Evolutionary conservation across 2,329 filamentous ascomycete genomes (phyloP).

Genomic region (Zasmidium citrigriseum): DNA sequence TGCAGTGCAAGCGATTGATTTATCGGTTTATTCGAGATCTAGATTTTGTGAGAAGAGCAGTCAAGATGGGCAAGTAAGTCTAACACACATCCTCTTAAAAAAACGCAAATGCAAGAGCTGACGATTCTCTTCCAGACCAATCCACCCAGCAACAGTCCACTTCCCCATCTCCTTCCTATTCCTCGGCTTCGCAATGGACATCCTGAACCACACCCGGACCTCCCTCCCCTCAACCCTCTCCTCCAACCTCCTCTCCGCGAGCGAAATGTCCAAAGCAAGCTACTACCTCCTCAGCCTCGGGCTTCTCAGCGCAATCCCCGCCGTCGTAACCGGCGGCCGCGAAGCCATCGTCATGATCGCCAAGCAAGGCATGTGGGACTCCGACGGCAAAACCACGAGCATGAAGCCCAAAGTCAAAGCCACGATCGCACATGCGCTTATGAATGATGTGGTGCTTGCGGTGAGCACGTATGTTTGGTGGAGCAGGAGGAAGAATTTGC

Average conservation of each 20-base stretch:
- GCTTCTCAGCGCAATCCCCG: slow-evolving; percentile 36
- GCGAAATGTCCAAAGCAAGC: slow-evolving; percentile 41
- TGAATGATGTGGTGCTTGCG: slow-evolving; percentile 45
- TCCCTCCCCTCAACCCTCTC: slow-evolving; percentile 34
- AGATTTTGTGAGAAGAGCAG: neutral
- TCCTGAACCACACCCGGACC: slow-evolving; percentile 37
- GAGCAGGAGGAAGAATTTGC: slow-evolving; percentile 33
- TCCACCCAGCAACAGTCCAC: slow-evolving; percentile 50
- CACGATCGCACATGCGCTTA: slow-evolving; percentile 43
- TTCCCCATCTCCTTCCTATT: slow-evolving; percentile 50
- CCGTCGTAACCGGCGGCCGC: slow-evolving; percentile 35
- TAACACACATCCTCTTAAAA: neutral
- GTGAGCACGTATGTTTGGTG: slow-evolving; percentile 47
- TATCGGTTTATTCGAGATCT: no score
- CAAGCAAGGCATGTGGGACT: slow-evolving; percentile 44
- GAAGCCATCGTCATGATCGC: slow-evolving; percentile 45
- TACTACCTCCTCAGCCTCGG: slow-evolving; percentile 49
- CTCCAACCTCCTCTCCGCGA: slow-evolving; percentile 35
- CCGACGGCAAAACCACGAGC: slow-evolving; percentile 36
- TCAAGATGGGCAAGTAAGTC: slow-evolving; percentile 21
- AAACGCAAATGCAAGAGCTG: neutral
- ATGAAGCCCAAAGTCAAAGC: slow-evolving; percentile 44
- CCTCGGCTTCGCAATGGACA: slow-evolving; percentile 45
- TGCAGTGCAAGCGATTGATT: neutral
- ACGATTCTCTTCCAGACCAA: slow-evolving; percentile 35